Percentiles rank a stretch among this genome's conserved stretches.
Conservation (phyloP, 1,139 yeast genomes). For the Pichia sp. region DNA sequence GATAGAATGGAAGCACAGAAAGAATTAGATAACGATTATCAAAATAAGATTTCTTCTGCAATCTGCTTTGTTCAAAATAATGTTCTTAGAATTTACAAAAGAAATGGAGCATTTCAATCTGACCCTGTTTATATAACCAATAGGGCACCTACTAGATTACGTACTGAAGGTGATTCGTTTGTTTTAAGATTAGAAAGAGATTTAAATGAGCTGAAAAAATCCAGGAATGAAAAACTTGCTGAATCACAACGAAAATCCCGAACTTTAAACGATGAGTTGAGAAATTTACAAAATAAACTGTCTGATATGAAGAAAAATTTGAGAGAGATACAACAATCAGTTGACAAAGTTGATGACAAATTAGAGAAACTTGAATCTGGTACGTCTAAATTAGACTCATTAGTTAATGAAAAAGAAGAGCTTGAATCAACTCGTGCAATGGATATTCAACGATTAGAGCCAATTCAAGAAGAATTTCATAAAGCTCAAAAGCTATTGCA, state of each 20-base stretch:
- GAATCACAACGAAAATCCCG: conserved; percentile 1
- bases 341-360: conserved; percentile 25
- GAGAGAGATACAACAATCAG: conserved; percentile 19
- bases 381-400: conserved; percentile 31
- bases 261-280: background rate
- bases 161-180: conserved; percentile 22
- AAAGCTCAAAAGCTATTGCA: conserved; percentile 4
- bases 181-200: conserved; percentile 18
- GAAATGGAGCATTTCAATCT: conserved; percentile 39
- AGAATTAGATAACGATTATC: conserved; percentile 32
- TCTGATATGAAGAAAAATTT: conserved; percentile 12
- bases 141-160: conserved; percentile 20
- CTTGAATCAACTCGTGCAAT: conserved; percentile 7
- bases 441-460: conserved; percentile 10
- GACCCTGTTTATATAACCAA: conserved; percentile 53
- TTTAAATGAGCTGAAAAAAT: conserved; percentile 20
- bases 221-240: background rate
- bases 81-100: conserved; percentile 36
- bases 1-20: conserved; percentile 47
- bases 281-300: background rate
- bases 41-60: conserved; percentile 42
- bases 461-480: conserved; percentile 8
- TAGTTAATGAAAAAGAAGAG: conserved; percentile 16
- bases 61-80: conserved; percentile 35
- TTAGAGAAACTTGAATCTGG: conserved; percentile 33